These are phyloP conservation scores for Lagerstroemia speciosa DNA, from an alignment of 345 rosid genomes.

Conservation along the genomic window DNA sequence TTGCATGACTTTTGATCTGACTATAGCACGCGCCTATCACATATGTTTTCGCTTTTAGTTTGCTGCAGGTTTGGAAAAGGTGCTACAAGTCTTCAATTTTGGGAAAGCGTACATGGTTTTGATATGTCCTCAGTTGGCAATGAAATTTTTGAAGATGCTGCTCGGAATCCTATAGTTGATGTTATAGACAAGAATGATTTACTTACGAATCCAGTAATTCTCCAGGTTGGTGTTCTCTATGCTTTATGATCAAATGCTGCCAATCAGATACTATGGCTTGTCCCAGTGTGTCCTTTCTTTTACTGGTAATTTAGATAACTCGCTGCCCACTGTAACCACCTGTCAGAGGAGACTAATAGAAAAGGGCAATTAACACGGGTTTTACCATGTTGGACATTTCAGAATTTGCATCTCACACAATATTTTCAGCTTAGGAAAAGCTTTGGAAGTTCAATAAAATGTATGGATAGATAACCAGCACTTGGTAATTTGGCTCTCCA, in stretches of 20 bases:
- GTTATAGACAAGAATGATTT: slow-evolving; percentile 48
- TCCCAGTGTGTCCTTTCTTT: not conserved
- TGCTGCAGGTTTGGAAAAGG: slow-evolving; percentile 94
- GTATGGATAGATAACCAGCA: not conserved
- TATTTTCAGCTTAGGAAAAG: not conserved
- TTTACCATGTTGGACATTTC: not conserved
- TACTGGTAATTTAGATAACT: not conserved
- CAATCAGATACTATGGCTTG: not conserved
- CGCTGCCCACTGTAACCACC: no score
- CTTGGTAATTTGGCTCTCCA: not conserved
- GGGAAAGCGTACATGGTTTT: slow-evolving; percentile 89
- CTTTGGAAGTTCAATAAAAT: not conserved
- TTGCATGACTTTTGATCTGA: not conserved
- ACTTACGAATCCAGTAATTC: slow-evolving; percentile 51
- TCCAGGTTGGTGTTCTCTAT: slow-evolving; percentile 36
- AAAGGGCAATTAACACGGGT: not conserved
- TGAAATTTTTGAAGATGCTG: slow-evolving; percentile 63
- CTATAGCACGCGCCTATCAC: not conserved
- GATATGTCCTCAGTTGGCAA: slow-evolving; percentile 79
- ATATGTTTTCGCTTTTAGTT: slow-evolving; percentile 27
- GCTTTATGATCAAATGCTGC: not conserved
- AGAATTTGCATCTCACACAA: no score
- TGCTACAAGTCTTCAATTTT: slow-evolving; percentile 78
- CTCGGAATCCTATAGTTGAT: slow-evolving; percentile 65
- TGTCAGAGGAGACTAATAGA: no score